phyloP scores from a whole-genome alignment of 371 early-diverging fungal genomes.

The Mucor circinelloides region DNA sequence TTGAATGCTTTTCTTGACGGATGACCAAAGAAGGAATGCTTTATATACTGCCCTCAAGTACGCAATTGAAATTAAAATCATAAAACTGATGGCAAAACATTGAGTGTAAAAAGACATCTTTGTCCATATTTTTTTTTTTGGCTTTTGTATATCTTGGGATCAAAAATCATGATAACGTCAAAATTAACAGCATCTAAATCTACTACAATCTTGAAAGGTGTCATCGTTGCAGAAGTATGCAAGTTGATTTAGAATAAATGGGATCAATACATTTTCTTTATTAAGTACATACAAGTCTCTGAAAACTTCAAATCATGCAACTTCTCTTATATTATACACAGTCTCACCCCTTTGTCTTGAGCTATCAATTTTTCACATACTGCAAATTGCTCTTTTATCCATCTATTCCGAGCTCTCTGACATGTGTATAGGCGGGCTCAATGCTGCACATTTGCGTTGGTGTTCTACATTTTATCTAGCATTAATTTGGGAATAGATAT shows the following conservation, averaged over 20 bases:
- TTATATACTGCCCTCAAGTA: too few species aligned
- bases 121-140: background rate
- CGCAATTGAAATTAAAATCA: too few species aligned
- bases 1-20: too few species aligned
- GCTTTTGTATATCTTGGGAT: too few species aligned
- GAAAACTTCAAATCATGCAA: background rate
- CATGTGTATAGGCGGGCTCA: constrained; percentile 29
- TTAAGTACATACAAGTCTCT: constrained; percentile 14
- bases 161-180: too few species aligned
- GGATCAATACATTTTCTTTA: constrained; percentile 23
- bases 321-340: background rate
- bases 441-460: constrained; percentile 17
- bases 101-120: too few species aligned
- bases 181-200: background rate
- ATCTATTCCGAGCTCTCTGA: constrained; percentile 32
- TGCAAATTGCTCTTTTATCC: constrained; percentile 30
- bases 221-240: constrained; percentile 25
- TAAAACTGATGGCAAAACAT: too few species aligned
- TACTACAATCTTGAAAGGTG: constrained; percentile 14
- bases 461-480: constrained; percentile 22
- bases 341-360: constrained; percentile 27
- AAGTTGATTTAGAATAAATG: constrained; percentile 27
- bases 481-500: constrained; percentile 48
- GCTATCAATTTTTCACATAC: constrained; percentile 27
- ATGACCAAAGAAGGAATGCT: too few species aligned